Evolutionary conservation across 495 filamentous ascomycete genomes (phyloP), one percentile per base, ranked within the genome.

Genomic region (Lichenothelia convexa): DNA sequence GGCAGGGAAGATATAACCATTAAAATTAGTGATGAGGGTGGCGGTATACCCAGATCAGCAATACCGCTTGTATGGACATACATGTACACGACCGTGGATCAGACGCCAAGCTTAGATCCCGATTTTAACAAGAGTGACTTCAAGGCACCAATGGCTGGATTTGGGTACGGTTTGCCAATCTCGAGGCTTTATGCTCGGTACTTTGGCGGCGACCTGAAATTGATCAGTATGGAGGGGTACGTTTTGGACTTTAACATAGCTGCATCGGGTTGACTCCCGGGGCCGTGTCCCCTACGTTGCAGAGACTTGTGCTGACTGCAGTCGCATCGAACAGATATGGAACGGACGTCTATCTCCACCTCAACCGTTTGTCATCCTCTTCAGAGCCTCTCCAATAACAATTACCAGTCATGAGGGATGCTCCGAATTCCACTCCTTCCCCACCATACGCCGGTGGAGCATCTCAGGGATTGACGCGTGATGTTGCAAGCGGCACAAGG

Each of bases 141-240:
- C 66, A 97, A 97, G 58, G 89, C 89, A 12, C 89, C 89, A 2
- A 97, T 97, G 89, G 89, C 89, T 33, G 89, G 89, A 1, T 97
- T 97, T 50, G 89, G 89, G 15, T 97, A 97, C 48, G 89, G 89
- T 12, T 53, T 97, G 42, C 89, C 89, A 0, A 93, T 97, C 44
- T 85, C 78, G 51, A 65, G 89, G 46, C 64, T 97, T 26, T 97
- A 97, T 53, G 91, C 89, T 36, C 65, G 89, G 41, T 97, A 97
- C 59, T 97, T 97, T 54, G 89, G 89, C 22, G 89, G 89, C 29
- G 89, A 97, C 56, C 55, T 97, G 44, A 95, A 94, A 53, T 52
- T 97, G 59, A 97, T 95, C 49, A 94, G 87, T 53, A 94, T 97
- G 89, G 89, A 97, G 63, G 89, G 89, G 89, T 93, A 64, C 62